Evolutionary conservation across 1,284 basidiomycete genomes (phyloP).

Genomic region (Cryptococcus sp.): DNA sequence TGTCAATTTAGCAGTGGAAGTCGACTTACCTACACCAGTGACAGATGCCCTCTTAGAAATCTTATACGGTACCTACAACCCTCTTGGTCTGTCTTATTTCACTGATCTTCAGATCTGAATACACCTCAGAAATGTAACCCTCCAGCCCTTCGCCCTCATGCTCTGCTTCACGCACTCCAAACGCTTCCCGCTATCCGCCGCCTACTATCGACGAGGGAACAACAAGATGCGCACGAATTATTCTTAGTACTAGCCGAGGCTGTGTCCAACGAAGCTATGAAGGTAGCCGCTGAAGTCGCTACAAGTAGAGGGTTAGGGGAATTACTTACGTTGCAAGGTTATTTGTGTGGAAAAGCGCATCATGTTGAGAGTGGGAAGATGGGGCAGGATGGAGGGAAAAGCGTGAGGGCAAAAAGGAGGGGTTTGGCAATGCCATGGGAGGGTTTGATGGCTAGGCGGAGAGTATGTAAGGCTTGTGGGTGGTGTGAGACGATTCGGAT

Average conservation of each 20-base stretch:
- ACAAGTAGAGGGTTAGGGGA: slow-evolving; percentile 28
- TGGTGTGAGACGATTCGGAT: slow-evolving; percentile 41
- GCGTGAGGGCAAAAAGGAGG: slow-evolving; percentile 20
- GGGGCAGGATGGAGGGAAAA: slow-evolving; percentile 6
- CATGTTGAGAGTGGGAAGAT: slow-evolving; percentile 3
- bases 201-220: slow-evolving; percentile 76
- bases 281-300: slow-evolving; percentile 38
- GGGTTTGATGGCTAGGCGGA: slow-evolving; percentile 42
- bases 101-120: slow-evolving; percentile 62
- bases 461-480: slow-evolving; percentile 43
- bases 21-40: slow-evolving; percentile 75
- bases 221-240: slow-evolving; percentile 94
- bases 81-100: too few species aligned
- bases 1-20: slow-evolving; percentile 64
- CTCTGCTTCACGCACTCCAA: slow-evolving; percentile 66
- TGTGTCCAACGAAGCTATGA: slow-evolving; percentile 68
- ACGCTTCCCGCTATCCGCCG: slow-evolving; percentile 57
- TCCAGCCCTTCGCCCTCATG: slow-evolving; percentile 62
- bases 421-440: slow-evolving; percentile 45
- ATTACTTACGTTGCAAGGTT: slow-evolving; percentile 25
- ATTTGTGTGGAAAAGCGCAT: slow-evolving; percentile 11
- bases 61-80: slow-evolving; percentile 60
- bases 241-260: slow-evolving; percentile 85
- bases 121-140: slow-evolving; percentile 57
- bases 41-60: slow-evolving; percentile 69